Evolutionary conservation across 495 filamentous ascomycete species (phyloP), one percentile per base, ranked within the genome.

Genomic region (Lichenothelia convexa): DNA sequence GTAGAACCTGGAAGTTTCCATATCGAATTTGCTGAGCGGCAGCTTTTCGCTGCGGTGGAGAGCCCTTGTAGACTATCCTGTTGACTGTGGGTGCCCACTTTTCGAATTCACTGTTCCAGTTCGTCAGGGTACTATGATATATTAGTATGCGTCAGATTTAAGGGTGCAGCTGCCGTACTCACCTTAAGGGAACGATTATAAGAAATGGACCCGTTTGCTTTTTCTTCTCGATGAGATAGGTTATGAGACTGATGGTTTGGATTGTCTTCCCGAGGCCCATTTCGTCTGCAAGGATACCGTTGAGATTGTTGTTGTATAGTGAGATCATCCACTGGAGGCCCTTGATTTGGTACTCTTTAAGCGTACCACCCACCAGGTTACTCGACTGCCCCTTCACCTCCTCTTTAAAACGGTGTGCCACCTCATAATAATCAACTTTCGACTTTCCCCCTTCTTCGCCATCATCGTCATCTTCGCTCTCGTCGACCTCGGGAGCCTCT

Each of bases 181-280:
- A n/a, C n/a, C n/a, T 89, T 38, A 97, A 64, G 15, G 89, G 89
- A 3, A 97, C 89, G 48, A 97, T 93, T 41, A 97, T 91, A 43
- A 97, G 62, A 55, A 89, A 97, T 0, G 89, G 89, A 0, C 89
- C 89, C 32, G 76, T 79, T 47, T 95, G 87, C 41, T 77, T 66
- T 63, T 97, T 97, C 62, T 69, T 79, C 61, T 94, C 86, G 45
- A 95, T 94, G 41, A 97, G 76, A 53, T 95, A 82, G 3, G 91
- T 94, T 44, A 97, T 75, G 60, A 97, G 64, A 64, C 81, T 91
- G 62, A 97, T 97, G 27, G 91, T 95, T 62, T 97, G 89, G 44
- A 97, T 97, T 0, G 89, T 97, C 61, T 97, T 97, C 51, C 89
- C 89, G 40, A 97, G 81, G 75, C 89, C 89, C 89, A 97, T 97